phyloP scores from a whole-genome alignment of 129 eudicot genomes.

The Tanacetum coccineum region DNA sequence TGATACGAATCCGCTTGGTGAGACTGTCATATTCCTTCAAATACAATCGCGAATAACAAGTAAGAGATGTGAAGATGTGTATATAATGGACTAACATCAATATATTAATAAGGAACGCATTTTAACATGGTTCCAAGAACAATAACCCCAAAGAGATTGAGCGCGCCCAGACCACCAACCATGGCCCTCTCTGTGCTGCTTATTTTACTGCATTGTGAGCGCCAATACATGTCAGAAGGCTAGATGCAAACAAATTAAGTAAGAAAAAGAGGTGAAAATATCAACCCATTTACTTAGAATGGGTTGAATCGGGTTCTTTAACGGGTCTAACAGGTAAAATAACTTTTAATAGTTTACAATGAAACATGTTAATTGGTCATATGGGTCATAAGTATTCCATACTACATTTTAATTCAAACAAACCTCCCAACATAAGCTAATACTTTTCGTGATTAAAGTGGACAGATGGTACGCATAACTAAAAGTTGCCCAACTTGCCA shows the following conservation, averaged over 20 bases:
- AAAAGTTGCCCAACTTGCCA: slow-evolving; percentile 1
- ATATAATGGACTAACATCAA: not conserved
- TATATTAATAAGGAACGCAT: slow-evolving; percentile 37
- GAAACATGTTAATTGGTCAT: not conserved
- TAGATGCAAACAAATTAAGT: slow-evolving; percentile 11
- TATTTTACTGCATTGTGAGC: slow-evolving; percentile 65
- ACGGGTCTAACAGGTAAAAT: slow-evolving; percentile 1
- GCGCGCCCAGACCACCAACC: slow-evolving; percentile 89
- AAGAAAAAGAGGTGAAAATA: slow-evolving; percentile 1
- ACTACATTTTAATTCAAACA: not conserved
- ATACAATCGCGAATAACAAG: slow-evolving; percentile 22
- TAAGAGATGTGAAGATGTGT: slow-evolving; percentile 22
- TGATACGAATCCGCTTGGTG: slow-evolving; percentile 67
- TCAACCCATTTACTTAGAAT: not conserved
- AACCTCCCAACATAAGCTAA: not conserved
- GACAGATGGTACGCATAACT: not conserved
- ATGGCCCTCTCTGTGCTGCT: slow-evolving; percentile 71
- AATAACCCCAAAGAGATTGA: slow-evolving; percentile 84
- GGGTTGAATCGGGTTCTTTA: slow-evolving; percentile 4
- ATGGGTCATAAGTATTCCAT: not conserved
- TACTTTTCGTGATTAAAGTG: not conserved
- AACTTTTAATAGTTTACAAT: not conserved
- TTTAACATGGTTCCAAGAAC: slow-evolving; percentile 84
- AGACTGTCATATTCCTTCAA: slow-evolving; percentile 56
- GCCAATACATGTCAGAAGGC: slow-evolving; percentile 19